Evolutionary conservation across 179 eudicot genomes (phyloP), one percentile per base, ranked within the genome.

Genomic region (Silene noctiflora): DNA sequence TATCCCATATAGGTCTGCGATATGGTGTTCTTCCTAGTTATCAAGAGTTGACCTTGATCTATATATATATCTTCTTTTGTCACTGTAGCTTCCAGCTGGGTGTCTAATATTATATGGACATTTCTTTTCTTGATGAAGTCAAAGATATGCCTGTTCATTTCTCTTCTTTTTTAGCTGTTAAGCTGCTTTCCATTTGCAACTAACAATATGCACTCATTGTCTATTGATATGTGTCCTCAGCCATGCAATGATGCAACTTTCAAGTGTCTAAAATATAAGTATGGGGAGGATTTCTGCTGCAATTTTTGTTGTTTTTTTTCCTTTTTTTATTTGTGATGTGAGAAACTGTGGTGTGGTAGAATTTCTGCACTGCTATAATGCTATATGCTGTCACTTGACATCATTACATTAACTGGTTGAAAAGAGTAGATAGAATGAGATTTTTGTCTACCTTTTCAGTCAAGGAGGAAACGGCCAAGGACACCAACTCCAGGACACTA

Each of bases 401-500:
- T 61, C 12, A 20, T 9, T 71, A 6, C 12, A 44, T 19, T 19
- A n/a, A 63, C 35, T 56, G 59, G 24, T 42, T 39, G 46, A 22
- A 31, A 27, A 19, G 67, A 73, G 11, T 67, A 33, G 67, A 48
- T 29, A 64, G 42, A 73, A 17, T 72, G 63, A 76, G 56, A 22
- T 67, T 33, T 74, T 82, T 67, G 71, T 78, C 7, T 77, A 71
- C 27, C 63, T 78, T 87, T 88, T 85, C 93, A 95, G 99, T 93
- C 99, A 2, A 90, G 91, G 84, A 91, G 99, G 86, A 93, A 93
- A 80, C 92, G 99, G 31, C 89, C 97, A 63, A 89, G 97, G 86
- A 93, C 97, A 71, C 97, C 99, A 20, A 95, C 99, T 20, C 97
- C 97, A 67, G 96, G 99, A 61, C 96, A 89, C 81, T 95, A 95